phyloP scores from a whole-genome alignment of 176 grass and related monocot species.

The Musa acuminata region DNA sequence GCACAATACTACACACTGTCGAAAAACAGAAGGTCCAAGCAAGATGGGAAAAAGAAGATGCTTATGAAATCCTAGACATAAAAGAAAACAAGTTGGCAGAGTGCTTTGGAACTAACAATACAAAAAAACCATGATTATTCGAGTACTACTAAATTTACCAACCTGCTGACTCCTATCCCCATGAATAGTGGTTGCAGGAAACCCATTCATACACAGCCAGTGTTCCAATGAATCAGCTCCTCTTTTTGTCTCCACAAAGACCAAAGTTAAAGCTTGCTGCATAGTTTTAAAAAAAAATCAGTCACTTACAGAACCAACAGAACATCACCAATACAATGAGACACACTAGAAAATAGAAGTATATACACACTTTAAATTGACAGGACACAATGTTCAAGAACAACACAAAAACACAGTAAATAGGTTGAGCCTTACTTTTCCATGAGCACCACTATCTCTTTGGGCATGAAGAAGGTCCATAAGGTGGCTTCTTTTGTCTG shows the following conservation, averaged over 20 bases:
- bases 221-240: conserved; percentile 90
- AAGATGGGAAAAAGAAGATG: too few species aligned
- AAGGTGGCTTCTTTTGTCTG: conserved; percentile 86
- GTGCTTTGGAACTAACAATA: background rate
- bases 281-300: conserved; percentile 12
- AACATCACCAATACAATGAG: background rate
- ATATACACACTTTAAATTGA: background rate
- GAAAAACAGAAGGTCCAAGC: too few species aligned
- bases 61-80: too few species aligned
- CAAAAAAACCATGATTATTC: background rate
- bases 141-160: background rate
- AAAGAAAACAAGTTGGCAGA: background rate
- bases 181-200: conserved; percentile 94
- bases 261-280: conserved; percentile 77
- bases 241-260: conserved; percentile 97
- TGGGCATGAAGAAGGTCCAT: conserved; percentile 97
- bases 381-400: too few species aligned
- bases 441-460: conserved; percentile 69
- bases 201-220: conserved; percentile 84
- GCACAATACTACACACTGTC: too few species aligned
- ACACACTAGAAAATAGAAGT: background rate
- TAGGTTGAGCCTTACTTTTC: conserved; percentile 41
- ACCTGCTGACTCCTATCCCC: conserved; percentile 89
- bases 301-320: background rate
- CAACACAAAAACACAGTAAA: background rate